Evolutionary conservation across 108 stramenopile species (phyloP).

Genomic region (Cyclotella kingstonii): DNA sequence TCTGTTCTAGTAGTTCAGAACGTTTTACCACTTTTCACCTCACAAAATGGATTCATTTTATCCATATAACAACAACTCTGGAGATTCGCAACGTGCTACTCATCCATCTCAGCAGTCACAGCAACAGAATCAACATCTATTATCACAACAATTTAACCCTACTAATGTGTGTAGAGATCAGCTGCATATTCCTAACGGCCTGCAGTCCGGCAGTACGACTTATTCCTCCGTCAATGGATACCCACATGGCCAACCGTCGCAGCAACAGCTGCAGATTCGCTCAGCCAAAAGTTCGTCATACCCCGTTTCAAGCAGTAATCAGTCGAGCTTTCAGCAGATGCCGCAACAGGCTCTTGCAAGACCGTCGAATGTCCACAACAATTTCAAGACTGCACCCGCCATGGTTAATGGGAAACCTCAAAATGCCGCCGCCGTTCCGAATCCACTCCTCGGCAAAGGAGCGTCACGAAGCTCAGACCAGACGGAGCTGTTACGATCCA

Average conservation of each 20-base stretch:
- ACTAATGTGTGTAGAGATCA: too few species aligned
- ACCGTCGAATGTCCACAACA: constrained; percentile 6
- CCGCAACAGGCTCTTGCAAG: constrained; percentile 2
- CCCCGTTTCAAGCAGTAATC: too few species aligned
- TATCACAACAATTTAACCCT: too few species aligned
- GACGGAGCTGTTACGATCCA: constrained; percentile 37
- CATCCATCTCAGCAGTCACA: constrained; percentile 2
- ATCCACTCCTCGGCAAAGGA: constrained; percentile 19
- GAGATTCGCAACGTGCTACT: constrained; percentile 11
- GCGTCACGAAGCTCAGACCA: constrained; percentile 7
- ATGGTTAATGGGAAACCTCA: constrained; percentile 10
- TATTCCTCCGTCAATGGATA: too few species aligned
- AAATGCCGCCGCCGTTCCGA: constrained; percentile 14
- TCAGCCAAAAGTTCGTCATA: too few species aligned
- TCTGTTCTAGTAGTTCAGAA: background rate
- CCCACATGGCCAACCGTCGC: too few species aligned
- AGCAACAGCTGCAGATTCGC: too few species aligned
- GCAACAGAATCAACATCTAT: constrained; percentile 15
- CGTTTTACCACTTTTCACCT: background rate
- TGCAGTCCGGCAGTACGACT: too few species aligned
- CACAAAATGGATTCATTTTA: constrained; percentile 23
- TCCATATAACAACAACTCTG: constrained; percentile 14
- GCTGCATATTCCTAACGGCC: too few species aligned
- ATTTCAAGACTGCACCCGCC: constrained; percentile 13
- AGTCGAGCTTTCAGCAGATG: too few species aligned